Evolutionary conservation across 192 early-diverging fungal species (phyloP).

Genomic region (Neocallimastix lanati): DNA sequence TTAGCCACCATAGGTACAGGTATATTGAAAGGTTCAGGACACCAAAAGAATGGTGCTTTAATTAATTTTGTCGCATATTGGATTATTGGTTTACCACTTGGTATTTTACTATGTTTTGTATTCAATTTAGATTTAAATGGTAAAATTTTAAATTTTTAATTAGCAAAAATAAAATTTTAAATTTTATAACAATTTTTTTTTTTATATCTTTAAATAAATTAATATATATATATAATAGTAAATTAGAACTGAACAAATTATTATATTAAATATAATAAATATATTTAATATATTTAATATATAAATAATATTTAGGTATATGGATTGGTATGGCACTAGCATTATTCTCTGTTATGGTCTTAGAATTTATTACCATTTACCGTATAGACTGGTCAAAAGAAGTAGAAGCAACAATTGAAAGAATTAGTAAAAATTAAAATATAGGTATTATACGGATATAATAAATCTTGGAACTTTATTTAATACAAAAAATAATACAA

Average conservation of each 20-base stretch:
- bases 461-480: too few species aligned
- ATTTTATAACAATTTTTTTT: too few species aligned
- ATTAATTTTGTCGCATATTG: conserved; percentile 22
- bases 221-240: too few species aligned
- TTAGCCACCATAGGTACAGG: conserved; percentile 26
- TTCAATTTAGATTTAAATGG: background rate
- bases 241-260: too few species aligned
- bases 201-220: too few species aligned
- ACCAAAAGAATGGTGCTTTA: conserved; percentile 42
- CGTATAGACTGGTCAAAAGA: background rate
- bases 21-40: conserved; percentile 56
- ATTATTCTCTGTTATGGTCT: background rate
- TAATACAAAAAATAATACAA: too few species aligned
- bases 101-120: background rate
- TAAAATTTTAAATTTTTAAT: too few species aligned
- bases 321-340: background rate
- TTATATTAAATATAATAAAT: too few species aligned
- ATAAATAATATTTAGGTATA: too few species aligned
- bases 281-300: too few species aligned
- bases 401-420: background rate
- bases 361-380: background rate
- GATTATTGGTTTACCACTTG: background rate
- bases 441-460: too few species aligned
- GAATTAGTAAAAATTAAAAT: background rate
- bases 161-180: too few species aligned